phyloP scores from a whole-genome alignment of 116 monocot genomes.

The Phalaenopsis hybrid region DNA sequence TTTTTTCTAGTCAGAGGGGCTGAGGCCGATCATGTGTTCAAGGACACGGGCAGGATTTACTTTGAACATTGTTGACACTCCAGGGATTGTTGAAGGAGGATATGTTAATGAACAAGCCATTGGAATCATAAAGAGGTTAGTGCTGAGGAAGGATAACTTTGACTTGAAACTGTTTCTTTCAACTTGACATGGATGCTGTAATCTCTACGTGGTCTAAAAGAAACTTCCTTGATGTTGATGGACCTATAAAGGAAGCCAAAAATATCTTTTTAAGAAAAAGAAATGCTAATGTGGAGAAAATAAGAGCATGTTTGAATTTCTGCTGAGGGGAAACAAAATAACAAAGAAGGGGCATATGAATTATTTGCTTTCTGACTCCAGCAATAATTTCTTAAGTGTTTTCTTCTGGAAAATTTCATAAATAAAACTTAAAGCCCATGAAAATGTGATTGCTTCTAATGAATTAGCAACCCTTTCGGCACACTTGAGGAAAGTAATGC shows the following conservation, averaged over 20 bases:
- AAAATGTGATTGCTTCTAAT: not conserved
- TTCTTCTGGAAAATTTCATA: not conserved
- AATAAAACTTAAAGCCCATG: not conserved
- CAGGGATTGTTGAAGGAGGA: slow-evolving; percentile 90
- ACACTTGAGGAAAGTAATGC: not conserved
- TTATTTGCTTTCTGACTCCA: not conserved
- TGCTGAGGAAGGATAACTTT: not conserved
- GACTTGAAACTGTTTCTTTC: not conserved
- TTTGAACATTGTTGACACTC: slow-evolving; percentile 88
- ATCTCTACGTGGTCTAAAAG: not conserved
- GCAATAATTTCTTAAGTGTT: not conserved
- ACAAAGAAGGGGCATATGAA: not conserved
- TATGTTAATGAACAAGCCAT: slow-evolving; percentile 85
- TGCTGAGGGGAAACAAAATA: not conserved
- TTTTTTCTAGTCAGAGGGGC: slow-evolving; percentile 60
- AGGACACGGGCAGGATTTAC: slow-evolving; percentile 75
- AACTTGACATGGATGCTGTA: not conserved
- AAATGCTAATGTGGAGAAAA: not conserved
- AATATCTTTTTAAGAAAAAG: too few relatives aligned
- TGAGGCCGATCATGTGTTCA: slow-evolving; percentile 77
- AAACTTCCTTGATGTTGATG: not conserved
- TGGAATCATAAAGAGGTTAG: slow-evolving; percentile 75
- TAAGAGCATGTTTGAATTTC: not conserved
- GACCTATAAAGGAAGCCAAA: not conserved
- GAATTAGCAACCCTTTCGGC: not conserved